Conservation (phyloP, 129 eudicot genomes). For the Mikania micrantha region DNA sequence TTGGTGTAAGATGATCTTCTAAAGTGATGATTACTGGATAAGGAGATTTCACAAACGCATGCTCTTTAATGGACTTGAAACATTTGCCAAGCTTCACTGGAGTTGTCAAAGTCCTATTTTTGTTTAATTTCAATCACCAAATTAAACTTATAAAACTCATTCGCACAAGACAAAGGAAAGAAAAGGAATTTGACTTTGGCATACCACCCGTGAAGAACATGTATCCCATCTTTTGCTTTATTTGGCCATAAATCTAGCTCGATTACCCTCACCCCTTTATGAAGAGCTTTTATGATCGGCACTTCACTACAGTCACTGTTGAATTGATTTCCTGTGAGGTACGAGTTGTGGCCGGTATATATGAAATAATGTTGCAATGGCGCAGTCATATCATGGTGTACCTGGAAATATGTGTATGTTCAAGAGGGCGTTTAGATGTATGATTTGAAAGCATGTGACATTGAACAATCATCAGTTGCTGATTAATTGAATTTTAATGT, state of each 20-base stretch:
- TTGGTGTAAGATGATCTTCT: slow-evolving; percentile 84
- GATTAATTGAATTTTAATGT: not conserved
- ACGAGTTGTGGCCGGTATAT: slow-evolving; percentile 96
- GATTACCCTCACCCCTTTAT: slow-evolving; percentile 86
- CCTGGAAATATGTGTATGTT: slow-evolving; percentile 40
- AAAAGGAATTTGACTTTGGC: not conserved
- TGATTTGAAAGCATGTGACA: not conserved
- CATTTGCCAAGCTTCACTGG: slow-evolving; percentile 67
- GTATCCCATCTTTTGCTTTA: slow-evolving; percentile 60
- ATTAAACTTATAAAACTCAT: not conserved
- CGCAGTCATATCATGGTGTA: slow-evolving; percentile 95
- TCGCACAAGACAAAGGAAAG: not conserved
- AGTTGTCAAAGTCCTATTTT: slow-evolving; percentile 66
- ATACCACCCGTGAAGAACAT: slow-evolving; percentile 97
- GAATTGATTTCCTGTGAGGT: slow-evolving; percentile 91
- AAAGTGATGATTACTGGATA: slow-evolving; percentile 87
- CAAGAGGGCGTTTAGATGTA: not conserved
- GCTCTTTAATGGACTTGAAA: slow-evolving; percentile 67
- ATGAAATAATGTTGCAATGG: slow-evolving; percentile 96
- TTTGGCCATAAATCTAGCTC: slow-evolving; percentile 99
- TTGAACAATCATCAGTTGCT: not conserved
- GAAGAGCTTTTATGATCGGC: slow-evolving; percentile 77
- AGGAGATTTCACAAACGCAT: slow-evolving; percentile 68
- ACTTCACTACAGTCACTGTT: slow-evolving; percentile 90
- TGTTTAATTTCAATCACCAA: slow-evolving; percentile 5